A percentile compares a stretch with the other conserved stretches of the same genome.
These are phyloP conservation scores for Sugiyamaella sp. DNA, from an alignment of 1,139 yeast genomes.

Conservation along the genomic window DNA sequence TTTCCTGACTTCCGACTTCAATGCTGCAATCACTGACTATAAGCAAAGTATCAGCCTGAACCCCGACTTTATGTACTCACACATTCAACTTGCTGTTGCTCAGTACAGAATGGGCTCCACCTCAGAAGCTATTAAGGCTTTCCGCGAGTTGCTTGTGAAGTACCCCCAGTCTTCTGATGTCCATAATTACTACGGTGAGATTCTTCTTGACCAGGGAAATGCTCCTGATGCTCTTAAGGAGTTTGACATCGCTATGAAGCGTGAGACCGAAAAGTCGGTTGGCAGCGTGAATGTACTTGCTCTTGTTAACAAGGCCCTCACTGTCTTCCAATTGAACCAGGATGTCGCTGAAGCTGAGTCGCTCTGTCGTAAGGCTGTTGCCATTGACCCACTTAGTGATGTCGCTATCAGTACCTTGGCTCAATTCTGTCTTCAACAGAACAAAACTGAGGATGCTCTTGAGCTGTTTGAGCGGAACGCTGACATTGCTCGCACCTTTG, in stretches of 20 bases:
- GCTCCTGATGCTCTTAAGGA: conserved; percentile 73
- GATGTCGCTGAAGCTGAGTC: conserved; percentile 61
- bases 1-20: conserved; percentile 77
- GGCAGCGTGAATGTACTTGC: conserved; percentile 86
- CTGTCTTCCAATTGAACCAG: conserved; percentile 41
- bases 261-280: conserved; percentile 58
- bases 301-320: conserved; percentile 84
- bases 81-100: conserved; percentile 91
- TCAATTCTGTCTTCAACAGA: conserved; percentile 83
- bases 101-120: conserved; percentile 78
- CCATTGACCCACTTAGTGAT: conserved; percentile 83
- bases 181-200: conserved; percentile 95
- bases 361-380: conserved; percentile 74
- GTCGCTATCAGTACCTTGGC: conserved; percentile 89
- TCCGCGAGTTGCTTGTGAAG: conserved; percentile 70
- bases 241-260: conserved; percentile 82
- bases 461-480: conserved; percentile 80
- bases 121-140: conserved; percentile 63
- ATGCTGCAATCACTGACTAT: conserved; percentile 74
- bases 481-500: conserved; percentile 75
- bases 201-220: conserved; percentile 80
- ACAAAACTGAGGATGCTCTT: conserved; percentile 81
- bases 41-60: conserved; percentile 74
- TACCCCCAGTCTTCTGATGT: conserved; percentile 91
- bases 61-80: conserved; percentile 77